Percentiles rank a stretch among this genome's conserved stretches.
Evolutionary conservation across 2,329 filamentous ascomycete species (phyloP).

Genomic region (Sporothrix euskadiensis): DNA sequence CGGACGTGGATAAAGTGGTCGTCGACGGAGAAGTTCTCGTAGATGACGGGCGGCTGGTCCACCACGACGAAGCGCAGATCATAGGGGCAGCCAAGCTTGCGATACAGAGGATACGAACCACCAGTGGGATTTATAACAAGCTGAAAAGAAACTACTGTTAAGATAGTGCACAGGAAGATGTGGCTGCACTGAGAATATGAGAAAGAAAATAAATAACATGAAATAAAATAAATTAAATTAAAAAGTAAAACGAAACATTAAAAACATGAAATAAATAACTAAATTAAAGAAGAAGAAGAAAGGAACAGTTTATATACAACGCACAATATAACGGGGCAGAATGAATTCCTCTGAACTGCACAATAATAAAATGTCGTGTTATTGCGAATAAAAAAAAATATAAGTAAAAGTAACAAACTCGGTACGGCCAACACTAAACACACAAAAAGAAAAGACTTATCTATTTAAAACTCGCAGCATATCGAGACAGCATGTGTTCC

Average conservation of each 20-base stretch:
- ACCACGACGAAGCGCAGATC: constrained; percentile 34
- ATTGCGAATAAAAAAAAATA: constrained; percentile 4
- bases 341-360: constrained; percentile 11
- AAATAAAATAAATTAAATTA: too few relatives aligned
- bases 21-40: constrained; percentile 37
- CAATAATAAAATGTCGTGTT: constrained; percentile 1
- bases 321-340: not conserved
- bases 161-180: not conserved
- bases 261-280: too few relatives aligned
- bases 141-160: constrained; percentile 15
- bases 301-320: not conserved
- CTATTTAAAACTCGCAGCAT: not conserved
- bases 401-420: constrained; percentile 5
- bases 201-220: not conserved
- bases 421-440: constrained; percentile 9
- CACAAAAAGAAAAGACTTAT: constrained; percentile 10
- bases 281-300: too few relatives aligned
- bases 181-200: constrained; percentile 1
- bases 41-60: constrained; percentile 33
- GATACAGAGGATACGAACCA: constrained; percentile 10
- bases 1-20: constrained; percentile 36
- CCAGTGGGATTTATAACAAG: constrained; percentile 19
- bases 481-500: constrained; percentile 38
- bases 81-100: constrained; percentile 1
- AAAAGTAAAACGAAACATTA: too few relatives aligned